phyloP scores from a whole-genome alignment of 495 filamentous ascomycete species.

The Coniosporium apollinis region DNA sequence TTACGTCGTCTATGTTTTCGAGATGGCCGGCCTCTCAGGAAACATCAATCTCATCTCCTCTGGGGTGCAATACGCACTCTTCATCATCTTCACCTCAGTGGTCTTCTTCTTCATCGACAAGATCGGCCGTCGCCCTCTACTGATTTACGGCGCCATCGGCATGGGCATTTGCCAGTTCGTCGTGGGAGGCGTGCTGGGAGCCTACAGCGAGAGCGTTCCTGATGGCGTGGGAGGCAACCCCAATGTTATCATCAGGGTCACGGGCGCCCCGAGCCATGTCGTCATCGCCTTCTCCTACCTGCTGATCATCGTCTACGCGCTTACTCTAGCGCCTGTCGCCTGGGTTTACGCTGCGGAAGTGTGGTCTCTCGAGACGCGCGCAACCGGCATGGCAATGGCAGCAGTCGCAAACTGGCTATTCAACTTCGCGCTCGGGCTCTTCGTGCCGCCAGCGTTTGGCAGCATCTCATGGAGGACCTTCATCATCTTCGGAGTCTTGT shows the following conservation, averaged over 20 bases:
- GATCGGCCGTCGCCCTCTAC: conserved; percentile 52
- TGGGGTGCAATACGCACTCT: conserved; percentile 58
- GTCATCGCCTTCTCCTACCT: conserved; percentile 67
- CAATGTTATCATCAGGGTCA: conserved; percentile 48
- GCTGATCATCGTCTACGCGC: conserved; percentile 58
- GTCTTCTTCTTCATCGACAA: conserved; percentile 60
- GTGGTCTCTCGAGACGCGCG: conserved; percentile 57
- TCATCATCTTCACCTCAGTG: conserved; percentile 50
- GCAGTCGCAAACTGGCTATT: conserved; percentile 60
- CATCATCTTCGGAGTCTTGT: conserved; percentile 60
- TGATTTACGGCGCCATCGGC: conserved; percentile 50
- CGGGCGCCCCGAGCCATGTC: conserved; percentile 44
- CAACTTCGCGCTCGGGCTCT: conserved; percentile 57
- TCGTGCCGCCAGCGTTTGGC: conserved; percentile 51
- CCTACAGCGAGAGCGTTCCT: conserved; percentile 33
- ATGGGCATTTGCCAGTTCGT: conserved; percentile 59
- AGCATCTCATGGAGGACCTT: conserved; percentile 60
- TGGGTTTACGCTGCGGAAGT: conserved; percentile 69
- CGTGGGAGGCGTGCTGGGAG: conserved; percentile 38
- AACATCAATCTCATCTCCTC: conserved; percentile 52
- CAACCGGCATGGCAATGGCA: conserved; percentile 50
- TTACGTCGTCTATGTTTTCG: conserved; percentile 56
- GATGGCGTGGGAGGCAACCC: conserved; percentile 44
- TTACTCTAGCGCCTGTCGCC: conserved; percentile 51
- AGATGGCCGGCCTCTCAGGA: conserved; percentile 47